Evolutionary conservation across 805 yeast species (phyloP).

Genomic region (Candida sithepensis): DNA sequence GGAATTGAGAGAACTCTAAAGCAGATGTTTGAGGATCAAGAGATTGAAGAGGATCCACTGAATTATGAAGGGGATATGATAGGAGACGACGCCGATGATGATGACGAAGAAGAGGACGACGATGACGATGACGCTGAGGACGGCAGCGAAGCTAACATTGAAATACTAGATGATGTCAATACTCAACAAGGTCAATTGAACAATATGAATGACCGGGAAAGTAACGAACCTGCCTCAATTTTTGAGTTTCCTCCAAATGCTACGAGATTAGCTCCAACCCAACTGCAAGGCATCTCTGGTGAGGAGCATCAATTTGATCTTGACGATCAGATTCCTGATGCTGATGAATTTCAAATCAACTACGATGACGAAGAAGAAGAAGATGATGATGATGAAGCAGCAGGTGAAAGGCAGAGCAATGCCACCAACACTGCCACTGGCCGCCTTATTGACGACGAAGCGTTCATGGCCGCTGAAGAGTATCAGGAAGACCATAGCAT

Average conservation of each 20-base stretch:
- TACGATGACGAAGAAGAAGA: conserved; percentile 21
- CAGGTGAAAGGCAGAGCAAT: conserved; percentile 10
- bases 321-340: conserved; percentile 45
- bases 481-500: conserved; percentile 33
- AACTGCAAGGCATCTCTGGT: background rate
- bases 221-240: background rate
- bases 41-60: conserved; percentile 16
- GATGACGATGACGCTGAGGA: conserved; percentile 25
- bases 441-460: conserved; percentile 18
- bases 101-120: conserved; percentile 6
- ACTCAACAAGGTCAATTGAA: conserved; percentile 2
- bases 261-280: background rate
- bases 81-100: conserved; percentile 10
- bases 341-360: conserved; percentile 34
- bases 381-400: conserved; percentile 6
- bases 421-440: background rate
- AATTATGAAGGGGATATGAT: conserved; percentile 19
- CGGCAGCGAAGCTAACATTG: conserved; percentile 1
- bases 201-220: conserved; percentile 1
- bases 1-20: conserved; percentile 57
- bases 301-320: conserved; percentile 27
- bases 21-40: conserved; percentile 26
- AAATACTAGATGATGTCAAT: conserved; percentile 3
- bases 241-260: conserved; percentile 1
- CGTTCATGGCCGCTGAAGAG: conserved; percentile 37